Evolutionary conservation across 1,284 basidiomycete species (phyloP).

Genomic region (Puccinia sorghi): DNA sequence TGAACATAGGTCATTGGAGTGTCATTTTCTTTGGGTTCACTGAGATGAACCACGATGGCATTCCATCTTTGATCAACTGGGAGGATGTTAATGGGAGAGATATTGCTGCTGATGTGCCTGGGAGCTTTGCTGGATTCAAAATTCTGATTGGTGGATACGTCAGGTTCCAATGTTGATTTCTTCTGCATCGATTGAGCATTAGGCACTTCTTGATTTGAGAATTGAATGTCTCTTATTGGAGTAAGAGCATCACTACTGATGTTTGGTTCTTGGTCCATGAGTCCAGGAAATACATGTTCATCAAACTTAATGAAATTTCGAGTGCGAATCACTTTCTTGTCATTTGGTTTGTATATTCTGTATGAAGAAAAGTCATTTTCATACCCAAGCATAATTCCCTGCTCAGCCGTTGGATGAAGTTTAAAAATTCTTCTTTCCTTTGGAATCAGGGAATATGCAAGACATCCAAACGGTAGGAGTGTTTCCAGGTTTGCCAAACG

Average conservation of each 20-base stretch:
- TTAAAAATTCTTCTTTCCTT: background rate
- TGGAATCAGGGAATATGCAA: background rate
- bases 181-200: too few species aligned
- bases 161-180: too few species aligned
- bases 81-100: background rate
- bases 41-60: background rate
- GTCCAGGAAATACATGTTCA: background rate
- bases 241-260: too few species aligned
- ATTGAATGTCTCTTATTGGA: too few species aligned
- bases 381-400: background rate
- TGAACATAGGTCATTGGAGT: background rate
- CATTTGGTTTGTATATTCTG: background rate
- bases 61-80: background rate
- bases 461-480: background rate
- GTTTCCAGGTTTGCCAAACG: background rate
- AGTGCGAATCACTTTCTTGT: background rate
- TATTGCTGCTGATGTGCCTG: background rate
- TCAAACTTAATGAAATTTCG: background rate
- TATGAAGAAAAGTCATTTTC: slow-evolving; percentile 1
- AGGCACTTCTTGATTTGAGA: too few species aligned
- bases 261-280: too few species aligned
- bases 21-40: background rate
- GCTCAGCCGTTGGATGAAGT: background rate
- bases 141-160: too few species aligned
- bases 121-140: background rate